phyloP scores from a whole-genome alignment of 2,329 filamentous ascomycete species.

The Ophiostoma sp. region DNA sequence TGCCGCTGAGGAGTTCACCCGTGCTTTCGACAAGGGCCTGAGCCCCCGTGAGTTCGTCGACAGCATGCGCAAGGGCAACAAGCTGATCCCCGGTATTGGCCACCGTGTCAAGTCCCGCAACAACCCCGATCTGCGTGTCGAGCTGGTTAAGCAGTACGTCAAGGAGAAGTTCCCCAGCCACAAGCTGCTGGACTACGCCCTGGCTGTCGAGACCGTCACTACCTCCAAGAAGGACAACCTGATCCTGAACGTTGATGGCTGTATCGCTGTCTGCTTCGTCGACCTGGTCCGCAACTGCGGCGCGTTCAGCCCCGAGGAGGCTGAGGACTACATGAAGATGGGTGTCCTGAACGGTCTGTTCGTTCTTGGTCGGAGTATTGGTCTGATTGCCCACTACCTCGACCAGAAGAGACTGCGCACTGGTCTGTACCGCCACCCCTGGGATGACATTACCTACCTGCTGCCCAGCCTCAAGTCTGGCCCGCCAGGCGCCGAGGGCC shows the following conservation, averaged over 20 bases:
- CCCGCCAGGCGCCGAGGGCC: slow-evolving; percentile 69
- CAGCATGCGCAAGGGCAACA: slow-evolving; percentile 99
- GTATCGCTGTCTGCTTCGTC: slow-evolving; percentile 97
- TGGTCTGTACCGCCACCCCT: slow-evolving; percentile 97
- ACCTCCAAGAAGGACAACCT: slow-evolving; percentile 99
- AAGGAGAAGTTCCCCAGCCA: slow-evolving; percentile 94
- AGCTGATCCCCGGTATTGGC: slow-evolving; percentile 98
- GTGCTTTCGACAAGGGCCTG: slow-evolving; percentile 95
- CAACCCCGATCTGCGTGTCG: slow-evolving; percentile 99
- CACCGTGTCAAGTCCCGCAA: slow-evolving; percentile 99
- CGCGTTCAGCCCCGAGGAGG: slow-evolving; percentile 92
- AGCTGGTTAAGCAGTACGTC: slow-evolving; percentile 99
- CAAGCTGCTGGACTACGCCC: slow-evolving; percentile 97
- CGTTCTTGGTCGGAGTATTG: slow-evolving; percentile 92
- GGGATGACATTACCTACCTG: slow-evolving; percentile 97
- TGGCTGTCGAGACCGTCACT: slow-evolving; percentile 95
- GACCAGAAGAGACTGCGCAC: slow-evolving; percentile 99
- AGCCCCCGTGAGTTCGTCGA: slow-evolving; percentile 98
- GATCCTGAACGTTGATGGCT: slow-evolving; percentile 98
- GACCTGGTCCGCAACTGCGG: slow-evolving; percentile 96
- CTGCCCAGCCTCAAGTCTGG: slow-evolving; percentile 73
- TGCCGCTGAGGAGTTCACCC: slow-evolving; percentile 96
- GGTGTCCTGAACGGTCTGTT: slow-evolving; percentile 99
- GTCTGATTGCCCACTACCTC: slow-evolving; percentile 98
- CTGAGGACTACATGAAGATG: slow-evolving; percentile 98